A percentile compares a stretch with the other conserved stretches of the same genome.
These are phyloP conservation scores for Vairimorpha ceranae DNA, from an alignment of 371 early-diverging fungal genomes.

Conservation along the genomic window DNA sequence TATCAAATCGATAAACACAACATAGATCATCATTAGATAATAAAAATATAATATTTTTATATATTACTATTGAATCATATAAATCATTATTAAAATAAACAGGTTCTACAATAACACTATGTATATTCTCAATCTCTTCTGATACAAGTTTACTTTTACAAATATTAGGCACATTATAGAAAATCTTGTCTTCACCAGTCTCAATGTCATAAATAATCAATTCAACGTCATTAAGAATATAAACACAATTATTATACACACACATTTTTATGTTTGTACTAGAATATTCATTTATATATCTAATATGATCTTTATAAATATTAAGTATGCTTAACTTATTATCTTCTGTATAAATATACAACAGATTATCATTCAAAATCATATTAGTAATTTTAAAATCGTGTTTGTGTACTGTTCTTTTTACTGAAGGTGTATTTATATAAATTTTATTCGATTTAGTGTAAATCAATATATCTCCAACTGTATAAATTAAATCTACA, in stretches of 20 bases:
- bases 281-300: neutral
- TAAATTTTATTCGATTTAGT: neutral
- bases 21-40: neutral
- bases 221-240: slow-evolving; percentile 9
- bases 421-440: neutral
- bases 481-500: neutral
- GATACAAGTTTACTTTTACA: neutral
- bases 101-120: neutral
- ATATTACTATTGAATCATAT: neutral
- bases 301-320: neutral
- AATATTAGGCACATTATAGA: neutral
- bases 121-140: neutral
- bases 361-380: neutral
- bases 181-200: neutral
- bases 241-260: neutral
- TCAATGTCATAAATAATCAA: slow-evolving; percentile 3
- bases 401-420: neutral
- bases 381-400: neutral
- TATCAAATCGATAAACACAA: neutral
- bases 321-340: slow-evolving; percentile 1
- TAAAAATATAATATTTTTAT: neutral
- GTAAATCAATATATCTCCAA: neutral
- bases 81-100: neutral
- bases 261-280: neutral
- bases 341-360: neutral